phyloP scores from a whole-genome alignment of 2,329 filamentous ascomycete genomes.

The Fusarium sublunatum region DNA sequence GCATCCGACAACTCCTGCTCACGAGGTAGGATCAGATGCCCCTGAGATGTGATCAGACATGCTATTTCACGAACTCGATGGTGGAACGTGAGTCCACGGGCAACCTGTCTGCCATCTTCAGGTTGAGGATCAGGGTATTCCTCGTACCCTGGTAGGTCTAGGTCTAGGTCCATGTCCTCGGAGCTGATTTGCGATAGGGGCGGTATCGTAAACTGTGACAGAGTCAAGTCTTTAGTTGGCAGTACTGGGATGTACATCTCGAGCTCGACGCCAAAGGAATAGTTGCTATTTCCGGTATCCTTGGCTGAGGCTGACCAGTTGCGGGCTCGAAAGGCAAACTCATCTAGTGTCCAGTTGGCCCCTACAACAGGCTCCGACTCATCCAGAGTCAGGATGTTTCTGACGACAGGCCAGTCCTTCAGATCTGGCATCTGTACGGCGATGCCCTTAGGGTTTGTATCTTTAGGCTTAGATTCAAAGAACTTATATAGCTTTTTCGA shows the following conservation, averaged over 20 bases:
- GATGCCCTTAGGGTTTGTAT: too few relatives aligned
- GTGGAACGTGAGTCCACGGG: not conserved
- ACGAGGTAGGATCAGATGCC: not conserved
- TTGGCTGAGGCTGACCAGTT: slow-evolving; percentile 1
- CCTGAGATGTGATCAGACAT: not conserved
- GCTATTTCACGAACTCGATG: not conserved
- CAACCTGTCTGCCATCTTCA: slow-evolving; percentile 15
- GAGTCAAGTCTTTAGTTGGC: not conserved
- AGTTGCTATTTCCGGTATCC: slow-evolving; percentile 2
- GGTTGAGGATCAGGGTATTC: slow-evolving; percentile 7
- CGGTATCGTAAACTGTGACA: not conserved
- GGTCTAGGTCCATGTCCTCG: not conserved
- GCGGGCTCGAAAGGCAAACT: not conserved
- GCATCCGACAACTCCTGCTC: not conserved
- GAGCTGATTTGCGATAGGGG: not conserved
- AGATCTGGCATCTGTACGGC: slow-evolving; percentile 14
- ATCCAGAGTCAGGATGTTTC: not conserved
- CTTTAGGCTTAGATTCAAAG: not conserved
- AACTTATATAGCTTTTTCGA: not conserved
- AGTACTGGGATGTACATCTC: slow-evolving; percentile 26
- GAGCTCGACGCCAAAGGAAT: slow-evolving; percentile 40
- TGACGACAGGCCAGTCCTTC: slow-evolving; percentile 6
- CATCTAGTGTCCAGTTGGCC: not conserved
- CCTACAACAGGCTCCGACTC: not conserved
- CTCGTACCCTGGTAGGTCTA: not conserved